These are phyloP conservation scores for Fusarium lateritium DNA, from an alignment of 2,329 filamentous ascomycete genomes.

Conservation along the genomic window DNA sequence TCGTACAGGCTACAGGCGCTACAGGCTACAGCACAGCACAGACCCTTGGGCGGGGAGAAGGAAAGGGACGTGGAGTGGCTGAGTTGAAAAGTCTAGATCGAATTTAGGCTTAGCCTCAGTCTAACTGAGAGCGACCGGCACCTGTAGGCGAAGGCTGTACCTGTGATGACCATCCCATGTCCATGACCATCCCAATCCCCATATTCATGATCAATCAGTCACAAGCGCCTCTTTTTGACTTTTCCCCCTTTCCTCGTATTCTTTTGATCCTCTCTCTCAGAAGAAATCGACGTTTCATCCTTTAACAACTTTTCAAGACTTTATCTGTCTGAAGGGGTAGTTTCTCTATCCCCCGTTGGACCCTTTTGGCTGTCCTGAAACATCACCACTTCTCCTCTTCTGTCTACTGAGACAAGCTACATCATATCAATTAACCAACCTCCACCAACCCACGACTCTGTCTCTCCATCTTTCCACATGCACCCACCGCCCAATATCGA, in stretches of 20 bases:
- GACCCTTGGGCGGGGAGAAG: constrained; percentile 1
- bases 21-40: too few relatives aligned
- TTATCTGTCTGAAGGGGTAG: constrained; percentile 19
- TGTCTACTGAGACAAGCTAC: constrained; percentile 25
- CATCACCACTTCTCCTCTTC: constrained; percentile 38
- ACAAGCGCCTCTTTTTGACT: constrained; percentile 34
- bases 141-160: background rate
- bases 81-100: constrained; percentile 19
- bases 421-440: constrained; percentile 28
- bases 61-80: constrained; percentile 18
- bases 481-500: constrained; percentile 44
- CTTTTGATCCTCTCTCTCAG: constrained; percentile 15
- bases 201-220: constrained; percentile 37
- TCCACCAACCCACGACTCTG: background rate
- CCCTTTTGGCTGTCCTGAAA: constrained; percentile 38
- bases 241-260: constrained; percentile 11
- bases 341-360: constrained; percentile 13
- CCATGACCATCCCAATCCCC: background rate
- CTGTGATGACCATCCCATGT: background rate
- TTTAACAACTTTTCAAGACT: constrained; percentile 12
- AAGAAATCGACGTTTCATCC: constrained; percentile 15
- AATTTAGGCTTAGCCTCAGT: constrained; percentile 16
- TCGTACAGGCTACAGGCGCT: too few relatives aligned
- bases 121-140: constrained; percentile 22
- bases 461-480: constrained; percentile 35